phyloP scores from a whole-genome alignment of 2,329 filamentous ascomycete species.

The Hypoxylon sp. region DNA sequence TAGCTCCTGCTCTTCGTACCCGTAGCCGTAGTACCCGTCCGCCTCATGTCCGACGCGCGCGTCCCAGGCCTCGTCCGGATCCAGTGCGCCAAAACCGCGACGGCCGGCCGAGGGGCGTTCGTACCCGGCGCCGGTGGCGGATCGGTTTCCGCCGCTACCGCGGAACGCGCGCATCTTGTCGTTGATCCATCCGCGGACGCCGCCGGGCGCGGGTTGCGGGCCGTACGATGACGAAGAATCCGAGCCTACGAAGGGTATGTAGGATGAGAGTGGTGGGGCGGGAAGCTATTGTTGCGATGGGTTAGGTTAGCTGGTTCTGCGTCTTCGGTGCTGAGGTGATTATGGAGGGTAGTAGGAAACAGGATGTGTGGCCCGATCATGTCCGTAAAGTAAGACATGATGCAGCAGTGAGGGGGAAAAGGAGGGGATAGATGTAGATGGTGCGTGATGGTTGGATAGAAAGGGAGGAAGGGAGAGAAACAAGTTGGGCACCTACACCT shows the following conservation, averaged over 20 bases:
- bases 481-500: conserved; percentile 61
- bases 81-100: conserved; percentile 70
- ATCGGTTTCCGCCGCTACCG: conserved; percentile 70
- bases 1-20: conserved; percentile 79
- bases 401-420: conserved; percentile 15
- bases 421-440: conserved; percentile 3
- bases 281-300: conserved; percentile 62
- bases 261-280: conserved; percentile 71
- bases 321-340: too few relatives aligned
- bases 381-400: conserved; percentile 30
- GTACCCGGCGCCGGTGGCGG: conserved; percentile 72
- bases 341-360: too few relatives aligned
- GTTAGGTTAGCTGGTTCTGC: conserved; percentile 13
- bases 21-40: conserved; percentile 63
- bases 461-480: conserved; percentile 5
- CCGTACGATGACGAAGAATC: conserved; percentile 57
- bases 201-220: conserved; percentile 65
- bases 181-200: conserved; percentile 77
- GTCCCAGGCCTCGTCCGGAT: conserved; percentile 90
- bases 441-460: conserved; percentile 16
- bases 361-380: conserved; percentile 14
- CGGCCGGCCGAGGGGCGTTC: conserved; percentile 62
- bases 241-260: conserved; percentile 73
- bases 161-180: conserved; percentile 68
- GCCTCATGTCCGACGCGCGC: conserved; percentile 78